Conservation (phyloP, 1,139 yeast species). For the Fermentozyma sake region DNA sequence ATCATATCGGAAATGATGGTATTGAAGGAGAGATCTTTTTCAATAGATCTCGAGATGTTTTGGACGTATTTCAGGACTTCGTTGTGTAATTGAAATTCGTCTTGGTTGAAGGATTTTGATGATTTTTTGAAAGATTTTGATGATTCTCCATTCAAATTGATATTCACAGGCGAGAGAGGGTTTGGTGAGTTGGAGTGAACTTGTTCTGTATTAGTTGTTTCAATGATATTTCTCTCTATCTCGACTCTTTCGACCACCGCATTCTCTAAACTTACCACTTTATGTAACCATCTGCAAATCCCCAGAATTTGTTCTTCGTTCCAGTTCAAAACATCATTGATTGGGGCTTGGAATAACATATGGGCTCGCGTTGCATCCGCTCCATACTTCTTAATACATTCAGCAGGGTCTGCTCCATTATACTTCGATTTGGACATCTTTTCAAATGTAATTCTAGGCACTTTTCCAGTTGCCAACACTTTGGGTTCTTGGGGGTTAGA, state of each 20-base stretch:
- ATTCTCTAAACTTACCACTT: constrained; percentile 42
- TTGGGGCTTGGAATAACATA: constrained; percentile 89
- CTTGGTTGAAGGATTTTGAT: constrained; percentile 24
- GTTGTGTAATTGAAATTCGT: constrained; percentile 57
- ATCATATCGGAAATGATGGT: constrained; percentile 86
- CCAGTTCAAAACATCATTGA: constrained; percentile 80
- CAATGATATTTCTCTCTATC: neutral
- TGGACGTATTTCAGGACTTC: constrained; percentile 46
- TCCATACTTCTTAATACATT: constrained; percentile 74
- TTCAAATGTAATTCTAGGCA: constrained; percentile 62
- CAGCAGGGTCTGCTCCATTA: constrained; percentile 89
- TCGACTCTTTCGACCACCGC: neutral
- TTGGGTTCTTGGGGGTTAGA: constrained; percentile 37
- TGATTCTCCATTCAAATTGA: constrained; percentile 1
- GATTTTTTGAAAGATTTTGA: constrained; percentile 1
- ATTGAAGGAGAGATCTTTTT: constrained; percentile 60
- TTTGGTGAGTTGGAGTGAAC: no score
- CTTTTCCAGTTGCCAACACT: constrained; percentile 45
- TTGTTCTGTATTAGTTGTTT: no score
- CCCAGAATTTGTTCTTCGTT: constrained; percentile 86
- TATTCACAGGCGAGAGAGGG: no score
- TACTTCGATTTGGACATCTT: constrained; percentile 96
- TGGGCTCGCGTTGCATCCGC: constrained; percentile 96
- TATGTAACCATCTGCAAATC: constrained; percentile 77
- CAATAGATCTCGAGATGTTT: constrained; percentile 57